Percentiles rank a stretch among this genome's conserved stretches.
Conservation (phyloP, 768 basidiomycete genomes). For the Rhizopogon salebrosus region DNA sequence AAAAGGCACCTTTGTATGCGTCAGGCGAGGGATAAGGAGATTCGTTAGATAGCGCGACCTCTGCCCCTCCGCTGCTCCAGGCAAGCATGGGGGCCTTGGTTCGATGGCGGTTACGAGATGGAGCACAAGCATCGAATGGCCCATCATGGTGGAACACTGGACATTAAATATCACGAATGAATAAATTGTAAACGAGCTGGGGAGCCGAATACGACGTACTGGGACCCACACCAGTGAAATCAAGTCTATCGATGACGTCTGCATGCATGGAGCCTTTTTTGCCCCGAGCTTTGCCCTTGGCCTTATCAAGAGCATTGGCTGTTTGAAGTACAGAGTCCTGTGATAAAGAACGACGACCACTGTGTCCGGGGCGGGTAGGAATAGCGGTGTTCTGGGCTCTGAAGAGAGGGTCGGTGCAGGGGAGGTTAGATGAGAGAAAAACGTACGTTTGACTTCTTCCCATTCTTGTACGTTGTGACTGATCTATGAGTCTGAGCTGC, state of each 20-base stretch:
- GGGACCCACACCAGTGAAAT: slow-evolving; percentile 79
- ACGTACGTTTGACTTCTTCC: slow-evolving; percentile 54
- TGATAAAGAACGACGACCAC: slow-evolving; percentile 43
- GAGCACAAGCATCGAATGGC: slow-evolving; percentile 88
- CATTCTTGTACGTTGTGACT: slow-evolving; percentile 41
- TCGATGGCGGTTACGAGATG: slow-evolving; percentile 79
- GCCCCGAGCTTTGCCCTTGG: slow-evolving; percentile 42
- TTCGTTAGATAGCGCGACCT: slow-evolving; percentile 33
- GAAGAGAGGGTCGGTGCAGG: slow-evolving; percentile 26
- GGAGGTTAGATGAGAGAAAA: slow-evolving; percentile 16
- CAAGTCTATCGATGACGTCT: slow-evolving; percentile 86
- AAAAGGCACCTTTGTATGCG: slow-evolving; percentile 37
- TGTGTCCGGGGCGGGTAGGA: slow-evolving; percentile 18
- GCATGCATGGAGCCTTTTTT: slow-evolving; percentile 80
- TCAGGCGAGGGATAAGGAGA: slow-evolving; percentile 49
- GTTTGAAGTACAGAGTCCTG: slow-evolving; percentile 41
- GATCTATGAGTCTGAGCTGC: slow-evolving; percentile 41
- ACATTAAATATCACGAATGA: slow-evolving; percentile 11
- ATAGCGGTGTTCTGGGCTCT: slow-evolving; percentile 15
- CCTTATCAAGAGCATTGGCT: slow-evolving; percentile 37
- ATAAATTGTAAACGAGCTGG: background rate
- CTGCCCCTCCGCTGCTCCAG: slow-evolving; percentile 48
- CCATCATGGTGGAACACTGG: slow-evolving; percentile 91
- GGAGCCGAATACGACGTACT: slow-evolving; percentile 45
- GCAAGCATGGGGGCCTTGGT: slow-evolving; percentile 81